A percentile compares a stretch with the other conserved stretches of the same genome.
Evolutionary conservation across 192 early-diverging fungal genomes (phyloP).

Genomic region (Coemansia sp.): DNA sequence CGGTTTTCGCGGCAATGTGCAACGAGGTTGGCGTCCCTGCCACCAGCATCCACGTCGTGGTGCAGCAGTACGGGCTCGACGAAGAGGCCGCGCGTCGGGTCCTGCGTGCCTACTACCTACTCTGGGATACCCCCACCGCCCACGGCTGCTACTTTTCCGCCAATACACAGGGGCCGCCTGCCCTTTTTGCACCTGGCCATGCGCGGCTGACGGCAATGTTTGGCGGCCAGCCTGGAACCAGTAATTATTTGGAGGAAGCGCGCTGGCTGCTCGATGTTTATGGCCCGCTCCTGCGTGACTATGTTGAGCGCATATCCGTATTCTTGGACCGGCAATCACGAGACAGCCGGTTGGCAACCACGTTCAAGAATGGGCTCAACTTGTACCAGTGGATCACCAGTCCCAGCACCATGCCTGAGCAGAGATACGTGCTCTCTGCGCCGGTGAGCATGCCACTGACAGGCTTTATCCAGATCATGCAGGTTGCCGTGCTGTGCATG

Average conservation of each 20-base stretch:
- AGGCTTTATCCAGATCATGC: constrained; percentile 82
- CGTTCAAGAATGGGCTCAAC: constrained; percentile 64
- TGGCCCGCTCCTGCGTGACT: constrained; percentile 60
- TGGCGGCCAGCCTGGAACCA: constrained; percentile 87
- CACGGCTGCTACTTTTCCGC: constrained; percentile 60
- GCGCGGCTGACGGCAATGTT: constrained; percentile 74
- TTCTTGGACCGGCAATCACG: constrained; percentile 55
- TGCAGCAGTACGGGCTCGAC: constrained; percentile 6
- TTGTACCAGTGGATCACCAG: constrained; percentile 73
- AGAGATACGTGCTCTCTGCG: constrained; percentile 62
- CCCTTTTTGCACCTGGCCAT: constrained; percentile 34
- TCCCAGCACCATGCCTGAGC: constrained; percentile 61
- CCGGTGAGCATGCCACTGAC: constrained; percentile 76
- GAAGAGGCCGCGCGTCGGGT: constrained; percentile 1
- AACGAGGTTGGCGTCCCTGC: neutral
- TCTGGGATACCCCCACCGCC: neutral
- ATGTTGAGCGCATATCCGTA: constrained; percentile 64
- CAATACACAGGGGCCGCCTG: neutral
- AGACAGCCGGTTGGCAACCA: constrained; percentile 47
- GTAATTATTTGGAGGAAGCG: constrained; percentile 78
- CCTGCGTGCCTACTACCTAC: constrained; percentile 14
- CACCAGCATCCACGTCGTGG: constrained; percentile 1
- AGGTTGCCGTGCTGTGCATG: constrained; percentile 63
- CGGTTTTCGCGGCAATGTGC: constrained; percentile 2
- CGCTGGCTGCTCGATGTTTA: constrained; percentile 68